Evolutionary conservation across 805 yeast genomes (phyloP), one percentile per base, ranked within the genome.

Genomic region (Metschnikowia cubensis): DNA sequence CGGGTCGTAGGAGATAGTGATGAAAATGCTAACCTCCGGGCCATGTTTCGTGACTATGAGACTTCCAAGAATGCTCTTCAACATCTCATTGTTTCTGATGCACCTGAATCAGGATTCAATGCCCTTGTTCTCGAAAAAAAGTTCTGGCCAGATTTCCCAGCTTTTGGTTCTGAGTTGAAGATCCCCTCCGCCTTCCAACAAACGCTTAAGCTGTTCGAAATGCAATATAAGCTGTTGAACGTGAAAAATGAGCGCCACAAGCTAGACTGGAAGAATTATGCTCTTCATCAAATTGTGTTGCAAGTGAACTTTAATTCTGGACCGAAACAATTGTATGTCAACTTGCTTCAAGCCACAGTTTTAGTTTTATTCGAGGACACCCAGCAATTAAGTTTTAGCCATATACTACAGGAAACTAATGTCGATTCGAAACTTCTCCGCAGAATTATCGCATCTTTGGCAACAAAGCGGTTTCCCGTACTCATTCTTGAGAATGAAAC

Each of bases 341-440:
- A 76, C 36, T 54, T 76, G n/a, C 67, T 71, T 42, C 80, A 77
- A 55, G 79, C 79, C 0, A 59, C 69, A 1, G 65, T 76, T 0
- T 53, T 78, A 3, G 49, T 70, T 13, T 58, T 70, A 14, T 77
- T 75, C 52, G 71, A 73, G 39, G 63, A 69, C 0, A 13, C 35
- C 1, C 66, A 67, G 10, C 8, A 13, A 1, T 55, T 65, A 10
- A 43, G 47, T 0, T 49, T 67, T 13, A 45, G 50, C 0, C 63
- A 69, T 32, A 49, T 77, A 2, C 48, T 45, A 6, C 31, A 48
- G 1, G 15, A 35, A 0, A 70, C 75, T 2, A 65, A 68, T n/a
- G 68, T 77, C 62, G 69, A 65, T 4, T 52, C 50, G 4, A 58
- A 51, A 31, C 64, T 73, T 25, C 50, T 76, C 17, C 55, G 47